These are phyloP conservation scores for Cenchrus fungigraminus DNA, from an alignment of 176 grass and related monocot species.

Conservation along the genomic window DNA sequence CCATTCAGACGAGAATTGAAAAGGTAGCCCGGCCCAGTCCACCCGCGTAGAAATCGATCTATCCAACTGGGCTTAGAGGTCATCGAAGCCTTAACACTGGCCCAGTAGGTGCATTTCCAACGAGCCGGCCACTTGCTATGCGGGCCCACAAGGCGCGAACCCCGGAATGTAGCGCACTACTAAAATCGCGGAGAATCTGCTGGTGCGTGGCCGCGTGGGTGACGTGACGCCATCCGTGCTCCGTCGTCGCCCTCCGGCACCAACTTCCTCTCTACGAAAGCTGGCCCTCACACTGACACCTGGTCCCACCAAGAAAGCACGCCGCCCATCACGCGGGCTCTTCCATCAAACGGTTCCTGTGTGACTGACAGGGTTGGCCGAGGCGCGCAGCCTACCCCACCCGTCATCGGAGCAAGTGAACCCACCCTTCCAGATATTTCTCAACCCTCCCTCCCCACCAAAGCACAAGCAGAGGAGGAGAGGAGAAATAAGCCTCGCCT, in stretches of 20 bases:
- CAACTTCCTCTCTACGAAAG: slow-evolving; percentile 36
- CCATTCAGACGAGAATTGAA: background rate
- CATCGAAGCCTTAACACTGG: background rate
- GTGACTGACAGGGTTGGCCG: slow-evolving; percentile 35
- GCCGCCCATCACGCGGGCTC: background rate
- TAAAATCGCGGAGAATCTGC: background rate
- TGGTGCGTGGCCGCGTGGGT: no score
- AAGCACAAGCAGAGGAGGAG: background rate
- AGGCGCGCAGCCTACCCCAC: background rate
- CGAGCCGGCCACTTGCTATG: background rate
- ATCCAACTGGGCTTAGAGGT: background rate
- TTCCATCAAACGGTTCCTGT: no score
- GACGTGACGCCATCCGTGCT: background rate
- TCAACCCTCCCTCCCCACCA: background rate
- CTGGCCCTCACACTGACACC: background rate
- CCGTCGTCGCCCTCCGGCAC: slow-evolving; percentile 17
- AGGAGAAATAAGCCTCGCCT: slow-evolving; percentile 27
- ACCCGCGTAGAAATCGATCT: background rate
- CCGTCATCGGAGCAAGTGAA: background rate
- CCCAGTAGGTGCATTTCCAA: background rate
- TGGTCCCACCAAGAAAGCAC: background rate
- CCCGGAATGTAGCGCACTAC: background rate
- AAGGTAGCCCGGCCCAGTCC: background rate
- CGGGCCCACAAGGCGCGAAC: slow-evolving; percentile 6
- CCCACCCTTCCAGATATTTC: slow-evolving; percentile 8